Conservation (phyloP, 192 early-diverging fungal species). For the Dissophora globulifera region DNA sequence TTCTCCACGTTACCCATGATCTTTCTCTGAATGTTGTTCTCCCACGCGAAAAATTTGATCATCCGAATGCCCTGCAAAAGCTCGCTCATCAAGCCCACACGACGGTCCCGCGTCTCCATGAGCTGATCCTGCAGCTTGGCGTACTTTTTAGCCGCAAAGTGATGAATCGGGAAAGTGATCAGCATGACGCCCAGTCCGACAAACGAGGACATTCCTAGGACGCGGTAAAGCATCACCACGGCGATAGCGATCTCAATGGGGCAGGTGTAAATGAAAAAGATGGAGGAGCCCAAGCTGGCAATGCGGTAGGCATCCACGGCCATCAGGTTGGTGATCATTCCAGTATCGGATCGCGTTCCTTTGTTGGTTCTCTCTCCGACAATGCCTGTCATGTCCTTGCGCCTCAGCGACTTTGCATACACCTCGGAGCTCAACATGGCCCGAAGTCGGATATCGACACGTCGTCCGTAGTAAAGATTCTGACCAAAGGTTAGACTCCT, state of each 20-base stretch:
- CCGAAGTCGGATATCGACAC: slow-evolving; percentile 62
- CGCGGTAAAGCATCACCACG: slow-evolving; percentile 71
- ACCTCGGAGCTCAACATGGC: slow-evolving; percentile 64
- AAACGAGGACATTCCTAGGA: slow-evolving; percentile 83
- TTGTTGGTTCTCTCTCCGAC: slow-evolving; percentile 23
- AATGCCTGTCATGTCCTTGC: slow-evolving; percentile 57
- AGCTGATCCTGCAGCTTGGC: slow-evolving; percentile 63
- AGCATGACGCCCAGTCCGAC: slow-evolving; percentile 80
- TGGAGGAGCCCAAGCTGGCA: slow-evolving; percentile 64
- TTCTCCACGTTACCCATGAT: slow-evolving; percentile 62
- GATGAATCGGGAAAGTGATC: slow-evolving; percentile 69
- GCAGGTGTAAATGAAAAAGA: slow-evolving; percentile 71
- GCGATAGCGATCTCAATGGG: slow-evolving; percentile 78
- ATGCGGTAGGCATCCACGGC: slow-evolving; percentile 78
- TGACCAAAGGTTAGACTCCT: slow-evolving; percentile 58
- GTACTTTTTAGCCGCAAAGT: slow-evolving; percentile 65
- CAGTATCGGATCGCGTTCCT: slow-evolving; percentile 52
- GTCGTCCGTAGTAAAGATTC: slow-evolving; percentile 61
- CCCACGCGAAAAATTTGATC: slow-evolving; percentile 90
- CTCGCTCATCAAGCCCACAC: slow-evolving; percentile 83
- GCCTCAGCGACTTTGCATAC: slow-evolving; percentile 60
- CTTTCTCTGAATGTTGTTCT: slow-evolving; percentile 73
- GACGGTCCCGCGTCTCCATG: slow-evolving; percentile 74
- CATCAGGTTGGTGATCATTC: slow-evolving; percentile 81
- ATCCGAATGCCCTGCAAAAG: slow-evolving; percentile 84